phyloP scores from a whole-genome alignment of 441 rosid genomes.

The Syzygium malaccense region DNA sequence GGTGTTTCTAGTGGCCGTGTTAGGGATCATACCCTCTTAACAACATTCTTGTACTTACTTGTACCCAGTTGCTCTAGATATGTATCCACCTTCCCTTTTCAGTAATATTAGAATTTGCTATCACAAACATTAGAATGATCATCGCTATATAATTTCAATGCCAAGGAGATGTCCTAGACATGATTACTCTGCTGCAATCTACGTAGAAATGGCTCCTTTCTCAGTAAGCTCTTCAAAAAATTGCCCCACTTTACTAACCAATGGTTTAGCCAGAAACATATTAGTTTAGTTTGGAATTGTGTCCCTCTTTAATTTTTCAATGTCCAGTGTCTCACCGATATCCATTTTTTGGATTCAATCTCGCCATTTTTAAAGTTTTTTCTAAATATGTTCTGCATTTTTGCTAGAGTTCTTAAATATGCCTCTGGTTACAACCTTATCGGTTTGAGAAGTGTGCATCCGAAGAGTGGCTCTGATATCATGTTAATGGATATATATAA shows the following conservation, averaged over 20 bases:
- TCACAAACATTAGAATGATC: background rate
- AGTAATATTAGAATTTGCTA: background rate
- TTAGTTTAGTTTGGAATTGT: background rate
- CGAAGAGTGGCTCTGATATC: too few species aligned
- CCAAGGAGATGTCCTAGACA: rapidly evolving
- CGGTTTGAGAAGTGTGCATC: too few species aligned
- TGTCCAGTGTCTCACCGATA: background rate
- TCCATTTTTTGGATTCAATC: background rate
- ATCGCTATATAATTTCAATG: background rate
- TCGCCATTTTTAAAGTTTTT: background rate
- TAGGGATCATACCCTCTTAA: background rate
- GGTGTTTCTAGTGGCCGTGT: background rate
- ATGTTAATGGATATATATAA: too few species aligned
- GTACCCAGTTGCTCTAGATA: background rate
- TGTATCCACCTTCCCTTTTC: rapidly evolving
- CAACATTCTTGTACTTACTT: background rate
- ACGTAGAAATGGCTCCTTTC: background rate
- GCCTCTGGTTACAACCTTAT: too few species aligned
- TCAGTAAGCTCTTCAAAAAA: background rate
- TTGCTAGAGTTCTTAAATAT: too few species aligned
- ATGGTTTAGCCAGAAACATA: background rate
- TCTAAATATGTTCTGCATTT: background rate
- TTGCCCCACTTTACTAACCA: background rate
- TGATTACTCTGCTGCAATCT: background rate
- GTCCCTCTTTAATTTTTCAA: background rate